A percentile compares a stretch with the other conserved stretches of the same genome.
Evolutionary conservation across 805 yeast species (phyloP).

Genomic region (Saccharomyces kudriavzevii): DNA sequence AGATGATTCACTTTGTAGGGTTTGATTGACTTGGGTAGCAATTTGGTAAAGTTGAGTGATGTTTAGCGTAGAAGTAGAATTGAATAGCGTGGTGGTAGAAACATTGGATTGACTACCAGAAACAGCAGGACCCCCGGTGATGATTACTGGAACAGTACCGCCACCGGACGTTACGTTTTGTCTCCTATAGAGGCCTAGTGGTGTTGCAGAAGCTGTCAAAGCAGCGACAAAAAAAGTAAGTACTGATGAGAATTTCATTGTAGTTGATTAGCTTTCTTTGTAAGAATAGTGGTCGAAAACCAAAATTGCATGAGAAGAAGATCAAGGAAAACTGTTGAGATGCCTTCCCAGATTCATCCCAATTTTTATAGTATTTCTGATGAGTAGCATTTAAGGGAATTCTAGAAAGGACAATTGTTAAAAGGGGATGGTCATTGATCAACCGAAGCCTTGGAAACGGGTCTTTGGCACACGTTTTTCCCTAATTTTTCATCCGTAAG

Average conservation of each 20-base stretch:
- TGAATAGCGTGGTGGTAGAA: conserved; percentile 10
- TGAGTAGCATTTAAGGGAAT: neutral
- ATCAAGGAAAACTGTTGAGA: neutral
- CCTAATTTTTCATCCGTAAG: neutral
- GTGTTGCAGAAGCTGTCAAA: neutral
- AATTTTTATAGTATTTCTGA: neutral
- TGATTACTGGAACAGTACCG: conserved; percentile 13
- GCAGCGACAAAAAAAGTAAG: neutral
- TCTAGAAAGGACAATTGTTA: neutral
- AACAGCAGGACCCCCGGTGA: conserved; percentile 3
- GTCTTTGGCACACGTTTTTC: neutral
- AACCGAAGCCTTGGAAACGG: neutral
- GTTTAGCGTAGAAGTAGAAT: conserved; percentile 19
- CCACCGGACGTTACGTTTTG: conserved; percentile 18
- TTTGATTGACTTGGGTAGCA: conserved; percentile 9
- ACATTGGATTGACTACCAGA: conserved; percentile 3
- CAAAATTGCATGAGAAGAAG: neutral
- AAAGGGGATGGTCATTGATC: neutral
- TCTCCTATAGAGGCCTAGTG: neutral
- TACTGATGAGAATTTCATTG: neutral
- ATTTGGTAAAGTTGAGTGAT: conserved; percentile 19
- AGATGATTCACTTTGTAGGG: conserved; percentile 7
- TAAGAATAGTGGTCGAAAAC: too few relatives aligned
- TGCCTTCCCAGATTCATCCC: neutral
- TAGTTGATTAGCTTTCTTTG: neutral